phyloP scores from a whole-genome alignment of 306 rosid genomes.

The Lupinus albus region DNA sequence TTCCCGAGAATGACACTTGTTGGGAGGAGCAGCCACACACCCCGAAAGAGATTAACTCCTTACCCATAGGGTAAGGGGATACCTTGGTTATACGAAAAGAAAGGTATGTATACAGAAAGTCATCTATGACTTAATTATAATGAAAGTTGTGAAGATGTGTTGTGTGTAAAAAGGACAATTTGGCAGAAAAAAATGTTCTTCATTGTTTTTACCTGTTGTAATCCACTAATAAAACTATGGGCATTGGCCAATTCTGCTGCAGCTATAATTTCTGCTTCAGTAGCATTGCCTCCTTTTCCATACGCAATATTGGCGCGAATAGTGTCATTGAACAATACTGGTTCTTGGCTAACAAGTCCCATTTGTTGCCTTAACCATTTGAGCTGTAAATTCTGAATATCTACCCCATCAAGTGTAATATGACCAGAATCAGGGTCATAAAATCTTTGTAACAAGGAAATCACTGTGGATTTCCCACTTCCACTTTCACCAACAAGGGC shows the following conservation, averaged over 20 bases:
- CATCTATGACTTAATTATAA: no score
- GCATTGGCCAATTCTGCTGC: constrained; percentile 76
- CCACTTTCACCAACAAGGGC: constrained; percentile 90
- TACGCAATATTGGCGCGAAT: constrained; percentile 76
- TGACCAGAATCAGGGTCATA: constrained; percentile 74
- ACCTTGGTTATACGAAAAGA: no score
- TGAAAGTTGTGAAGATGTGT: neutral
- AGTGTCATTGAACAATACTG: constrained; percentile 67
- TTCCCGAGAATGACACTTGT: no score
- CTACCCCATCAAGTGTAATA: constrained; percentile 64
- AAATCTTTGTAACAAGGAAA: constrained; percentile 73
- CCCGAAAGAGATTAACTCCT: no score
- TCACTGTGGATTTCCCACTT: constrained; percentile 79
- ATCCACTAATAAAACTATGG: constrained; percentile 63
- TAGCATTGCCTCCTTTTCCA: constrained; percentile 67
- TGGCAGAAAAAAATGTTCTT: neutral
- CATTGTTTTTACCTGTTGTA: constrained; percentile 55
- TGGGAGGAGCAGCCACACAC: no score
- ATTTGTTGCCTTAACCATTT: constrained; percentile 80
- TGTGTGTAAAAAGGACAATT: neutral
- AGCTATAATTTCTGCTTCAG: constrained; percentile 63
- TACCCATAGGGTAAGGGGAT: no score
- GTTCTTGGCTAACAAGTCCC: constrained; percentile 86
- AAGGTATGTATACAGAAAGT: neutral
- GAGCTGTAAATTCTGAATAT: constrained; percentile 52